Evolutionary conservation across 352 stramenopile genomes (phyloP).

Genomic region (Thraustochytrium striatum): DNA sequence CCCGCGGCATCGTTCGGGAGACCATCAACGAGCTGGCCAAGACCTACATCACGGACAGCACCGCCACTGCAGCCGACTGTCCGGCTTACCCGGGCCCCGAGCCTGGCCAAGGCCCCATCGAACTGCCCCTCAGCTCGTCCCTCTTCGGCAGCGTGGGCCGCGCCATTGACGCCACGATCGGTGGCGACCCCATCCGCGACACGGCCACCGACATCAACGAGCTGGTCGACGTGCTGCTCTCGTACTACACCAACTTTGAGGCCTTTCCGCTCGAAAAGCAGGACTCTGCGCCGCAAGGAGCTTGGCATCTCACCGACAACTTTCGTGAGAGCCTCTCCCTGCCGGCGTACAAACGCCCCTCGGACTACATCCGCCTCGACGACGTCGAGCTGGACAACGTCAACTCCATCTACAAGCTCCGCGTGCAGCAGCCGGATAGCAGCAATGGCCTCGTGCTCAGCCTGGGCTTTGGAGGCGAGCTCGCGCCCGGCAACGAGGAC

Average conservation of each 20-base stretch:
- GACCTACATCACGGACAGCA: not conserved
- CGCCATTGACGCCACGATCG: not conserved
- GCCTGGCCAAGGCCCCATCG: not conserved
- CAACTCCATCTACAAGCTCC: constrained; percentile 25
- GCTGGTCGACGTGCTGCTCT: not conserved
- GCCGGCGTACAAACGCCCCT: not conserved
- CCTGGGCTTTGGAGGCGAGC: no score
- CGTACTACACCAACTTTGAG: constrained; percentile 7
- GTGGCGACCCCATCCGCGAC: constrained; percentile 24
- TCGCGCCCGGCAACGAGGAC: no score
- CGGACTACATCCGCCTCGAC: not conserved
- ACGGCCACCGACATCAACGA: constrained; percentile 27
- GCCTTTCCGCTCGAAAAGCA: not conserved
- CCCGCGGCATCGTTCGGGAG: constrained; percentile 13
- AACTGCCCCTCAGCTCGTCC: not conserved
- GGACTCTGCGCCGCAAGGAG: not conserved
- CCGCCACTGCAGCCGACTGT: not conserved
- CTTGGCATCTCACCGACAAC: not conserved
- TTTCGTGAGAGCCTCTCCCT: not conserved
- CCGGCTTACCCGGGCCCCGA: not conserved
- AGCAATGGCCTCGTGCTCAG: not conserved
- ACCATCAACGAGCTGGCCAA: constrained; percentile 6
- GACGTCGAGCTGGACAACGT: constrained; percentile 2
- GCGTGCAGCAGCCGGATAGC: not conserved
- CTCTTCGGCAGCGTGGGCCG: not conserved